Conservation (phyloP, 2,329 filamentous ascomycete genomes). For the Diaporthe longicolla region DNA sequence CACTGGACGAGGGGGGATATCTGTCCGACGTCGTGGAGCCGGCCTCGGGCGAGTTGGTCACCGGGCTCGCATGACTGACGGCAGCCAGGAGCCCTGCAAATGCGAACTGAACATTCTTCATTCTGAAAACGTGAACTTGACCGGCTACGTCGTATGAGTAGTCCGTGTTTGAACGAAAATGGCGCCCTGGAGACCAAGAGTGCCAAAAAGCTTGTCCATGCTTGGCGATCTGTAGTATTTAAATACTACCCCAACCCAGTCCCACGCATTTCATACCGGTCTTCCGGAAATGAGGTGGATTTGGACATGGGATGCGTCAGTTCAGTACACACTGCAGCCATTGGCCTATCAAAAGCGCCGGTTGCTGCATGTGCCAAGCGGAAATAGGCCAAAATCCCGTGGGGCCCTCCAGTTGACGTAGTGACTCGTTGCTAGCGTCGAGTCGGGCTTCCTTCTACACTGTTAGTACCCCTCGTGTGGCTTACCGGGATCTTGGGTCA, state of each 20-base stretch:
- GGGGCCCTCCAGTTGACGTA: constrained; percentile 6
- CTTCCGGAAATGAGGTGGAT: constrained; percentile 19
- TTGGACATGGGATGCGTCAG: not conserved
- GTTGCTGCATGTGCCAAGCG: constrained; percentile 25
- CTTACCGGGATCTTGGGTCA: constrained; percentile 10
- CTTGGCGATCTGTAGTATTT: constrained; percentile 9
- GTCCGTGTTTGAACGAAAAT: not conserved
- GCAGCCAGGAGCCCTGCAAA: constrained; percentile 4
- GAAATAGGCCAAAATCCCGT: not conserved
- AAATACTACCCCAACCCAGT: constrained; percentile 21
- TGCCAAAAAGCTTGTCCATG: constrained; percentile 10
- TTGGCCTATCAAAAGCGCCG: constrained; percentile 30
- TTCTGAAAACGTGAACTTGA: constrained; percentile 5
- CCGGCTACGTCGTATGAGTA: not conserved
- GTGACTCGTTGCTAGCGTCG: constrained; percentile 4
- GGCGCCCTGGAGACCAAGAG: not conserved
- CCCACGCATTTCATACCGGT: not conserved
- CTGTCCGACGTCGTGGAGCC: constrained; percentile 43
- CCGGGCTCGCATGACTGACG: constrained; percentile 26
- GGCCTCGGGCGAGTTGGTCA: constrained; percentile 36
- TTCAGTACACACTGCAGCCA: not conserved
- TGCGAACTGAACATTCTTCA: constrained; percentile 22
- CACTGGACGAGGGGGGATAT: constrained; percentile 46
- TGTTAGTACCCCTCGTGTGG: not conserved
- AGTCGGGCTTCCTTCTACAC: not conserved